Evolutionary conservation across 83 land plant genomes (phyloP).

Genomic region (Picea mariana): DNA sequence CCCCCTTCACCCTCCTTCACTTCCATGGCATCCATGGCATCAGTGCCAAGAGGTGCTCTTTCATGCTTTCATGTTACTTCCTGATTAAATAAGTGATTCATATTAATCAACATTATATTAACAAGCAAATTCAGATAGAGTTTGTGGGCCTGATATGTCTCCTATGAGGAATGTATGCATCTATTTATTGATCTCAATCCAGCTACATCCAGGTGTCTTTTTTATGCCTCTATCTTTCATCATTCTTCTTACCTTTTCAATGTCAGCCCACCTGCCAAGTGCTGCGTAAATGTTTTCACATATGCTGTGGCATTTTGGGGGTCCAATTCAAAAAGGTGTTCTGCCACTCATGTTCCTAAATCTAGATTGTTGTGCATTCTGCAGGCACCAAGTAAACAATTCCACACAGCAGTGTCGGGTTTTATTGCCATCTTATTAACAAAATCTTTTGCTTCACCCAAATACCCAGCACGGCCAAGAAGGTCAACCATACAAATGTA

Average conservation of each 20-base stretch:
- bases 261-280: not conserved
- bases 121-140: no score
- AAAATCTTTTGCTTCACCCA: slow-evolving; percentile 16
- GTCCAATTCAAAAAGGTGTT: no score
- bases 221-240: slow-evolving; percentile 7
- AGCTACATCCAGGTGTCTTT: not conserved
- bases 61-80: no score
- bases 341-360: no score
- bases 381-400: slow-evolving; percentile 20
- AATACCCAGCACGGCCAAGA: slow-evolving; percentile 11
- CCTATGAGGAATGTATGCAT: no score
- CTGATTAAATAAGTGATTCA: no score
- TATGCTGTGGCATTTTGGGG: not conserved
- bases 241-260: not conserved
- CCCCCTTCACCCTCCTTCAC: no score
- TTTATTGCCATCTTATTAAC: slow-evolving; percentile 18
- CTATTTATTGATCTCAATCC: not conserved
- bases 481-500: slow-evolving; percentile 24
- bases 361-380: slow-evolving; percentile 3
- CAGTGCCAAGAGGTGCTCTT: no score
- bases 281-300: slow-evolving; percentile 2
- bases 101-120: no score
- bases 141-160: no score
- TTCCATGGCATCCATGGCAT: no score
- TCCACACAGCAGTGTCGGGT: slow-evolving; percentile 11